Evolutionary conservation across 2,329 filamentous ascomycete species (phyloP), one percentile per base, ranked within the genome.

Genomic region (Thelonectria olida): DNA sequence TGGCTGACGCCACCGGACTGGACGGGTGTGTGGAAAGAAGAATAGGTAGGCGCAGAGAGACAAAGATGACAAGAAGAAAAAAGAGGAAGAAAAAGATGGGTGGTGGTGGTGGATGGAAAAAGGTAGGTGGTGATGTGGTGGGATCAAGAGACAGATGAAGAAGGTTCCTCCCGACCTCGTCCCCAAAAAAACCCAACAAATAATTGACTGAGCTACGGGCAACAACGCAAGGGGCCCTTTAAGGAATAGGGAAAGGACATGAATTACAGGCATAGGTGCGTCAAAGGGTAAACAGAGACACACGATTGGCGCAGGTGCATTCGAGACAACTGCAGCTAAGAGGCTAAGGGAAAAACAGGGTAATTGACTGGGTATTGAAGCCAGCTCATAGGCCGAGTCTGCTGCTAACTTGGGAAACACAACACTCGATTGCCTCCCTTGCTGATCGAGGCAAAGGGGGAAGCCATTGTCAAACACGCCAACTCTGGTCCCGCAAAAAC

Each of bases 311-410:
- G 28, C 38, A 54, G 52, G n/a, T 31, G 51, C 51, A 55, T 42
- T 39, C 17, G 51, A 47, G 31, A 51, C 17, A 47, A 22, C 41
- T 47, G 58, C 58, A 60, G 58, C 57, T 54, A 51, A 39, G 44
- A 38, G 20, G 38, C 39, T 22, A 51, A 42, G 28, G 28, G 28
- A 36, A 34, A 56, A 48, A 49, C 28, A 48, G 17, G n/a, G 34
- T n/a, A 28, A 13, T 13, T 15, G 41, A 34, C 23, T 27, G 31
- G 39, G n/a, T n/a, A 41, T 23, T 38, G 31, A 15, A 42, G 56
- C 56, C 56, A 59, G 25, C 56, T 54, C 56, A 59, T 44, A 23
- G 44, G 25, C 49, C 49, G 15, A 15, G 19, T 25, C 36, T 39
- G 20, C 17, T 45, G 41, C 41, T 41, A 53, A 31, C 41, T 41